A percentile compares a stretch with the other conserved stretches of the same genome.
phyloP scores from a whole-genome alignment of 139 green algal species.

The Mychonastes homosphaera region DNA sequence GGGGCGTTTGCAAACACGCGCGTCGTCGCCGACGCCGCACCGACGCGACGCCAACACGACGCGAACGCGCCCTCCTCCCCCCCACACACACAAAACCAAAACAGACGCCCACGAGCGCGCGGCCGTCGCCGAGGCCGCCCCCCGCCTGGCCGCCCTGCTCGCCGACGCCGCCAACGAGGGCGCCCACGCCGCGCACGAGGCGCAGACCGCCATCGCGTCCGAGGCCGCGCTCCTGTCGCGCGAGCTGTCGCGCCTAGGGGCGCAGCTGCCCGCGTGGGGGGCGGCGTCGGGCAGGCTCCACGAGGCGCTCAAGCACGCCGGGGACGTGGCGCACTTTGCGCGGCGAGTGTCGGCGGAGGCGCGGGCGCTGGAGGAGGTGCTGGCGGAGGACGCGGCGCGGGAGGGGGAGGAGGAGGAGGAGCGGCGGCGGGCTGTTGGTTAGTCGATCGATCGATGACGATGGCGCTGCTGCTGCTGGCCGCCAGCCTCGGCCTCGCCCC shows the following conservation, averaged over 20 bases:
- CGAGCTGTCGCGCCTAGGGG: constrained; percentile 2
- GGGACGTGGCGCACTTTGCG: constrained; percentile 35
- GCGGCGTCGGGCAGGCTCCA: constrained; percentile 11
- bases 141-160: not conserved
- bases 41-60: too few species aligned
- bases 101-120: constrained; percentile 8
- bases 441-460: not conserved
- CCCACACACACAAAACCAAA: too few species aligned
- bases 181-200: constrained; percentile 15
- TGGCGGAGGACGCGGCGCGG: not conserved
- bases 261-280: constrained; percentile 14
- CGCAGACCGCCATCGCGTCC: constrained; percentile 13
- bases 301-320: constrained; percentile 26
- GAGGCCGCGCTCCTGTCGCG: constrained; percentile 9
- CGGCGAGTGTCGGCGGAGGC: constrained; percentile 11
- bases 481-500: too few species aligned
- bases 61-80: too few species aligned
- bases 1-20: too few species aligned
- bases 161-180: constrained; percentile 15
- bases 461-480: constrained; percentile 1
- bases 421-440: not conserved
- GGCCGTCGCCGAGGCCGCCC: not conserved
- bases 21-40: too few species aligned
- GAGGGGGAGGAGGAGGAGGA: not conserved
- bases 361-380: constrained; percentile 1